Percentiles rank a stretch among this genome's conserved stretches.
Evolutionary conservation across 2,329 filamentous ascomycete species (phyloP).

Genomic region (Nannizziopsis barbatae): DNA sequence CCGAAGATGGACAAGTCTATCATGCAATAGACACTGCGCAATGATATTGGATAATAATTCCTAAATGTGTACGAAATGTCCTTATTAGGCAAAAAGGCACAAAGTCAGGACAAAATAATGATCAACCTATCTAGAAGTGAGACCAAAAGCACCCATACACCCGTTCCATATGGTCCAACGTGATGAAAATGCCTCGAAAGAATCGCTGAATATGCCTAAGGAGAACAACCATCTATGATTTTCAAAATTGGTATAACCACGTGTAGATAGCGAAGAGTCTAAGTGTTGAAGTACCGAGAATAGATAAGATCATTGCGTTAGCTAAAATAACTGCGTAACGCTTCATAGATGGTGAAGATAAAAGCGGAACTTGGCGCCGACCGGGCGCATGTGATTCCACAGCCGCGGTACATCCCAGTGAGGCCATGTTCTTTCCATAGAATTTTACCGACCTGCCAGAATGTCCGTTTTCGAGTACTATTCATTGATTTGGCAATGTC

Average conservation of each 20-base stretch:
- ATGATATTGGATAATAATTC: too few species aligned
- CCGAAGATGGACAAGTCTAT: too few species aligned
- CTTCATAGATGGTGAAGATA: slow-evolving; percentile 93
- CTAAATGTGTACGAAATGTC: too few species aligned
- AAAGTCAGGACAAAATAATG: too few species aligned
- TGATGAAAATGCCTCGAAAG: too few species aligned
- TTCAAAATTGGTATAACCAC: not conserved
- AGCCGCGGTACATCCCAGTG: slow-evolving; percentile 80
- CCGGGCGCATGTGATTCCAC: slow-evolving; percentile 79
- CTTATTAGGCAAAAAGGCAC: too few species aligned
- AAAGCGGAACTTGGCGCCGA: slow-evolving; percentile 93
- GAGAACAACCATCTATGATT: too few species aligned
- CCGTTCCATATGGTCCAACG: too few species aligned
- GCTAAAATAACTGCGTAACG: slow-evolving; percentile 57
- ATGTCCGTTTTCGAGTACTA: slow-evolving; percentile 49
- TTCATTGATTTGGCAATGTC: slow-evolving; percentile 42
- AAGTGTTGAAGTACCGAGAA: not conserved
- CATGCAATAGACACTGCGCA: too few species aligned
- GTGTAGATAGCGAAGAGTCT: not conserved
- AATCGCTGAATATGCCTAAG: too few species aligned
- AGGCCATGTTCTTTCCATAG: slow-evolving; percentile 78
- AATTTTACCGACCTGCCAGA: slow-evolving; percentile 57
- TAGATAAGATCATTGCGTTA: slow-evolving; percentile 14
- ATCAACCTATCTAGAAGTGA: too few species aligned
- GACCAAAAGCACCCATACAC: too few species aligned